A percentile compares a stretch with the other conserved stretches of the same genome.
Evolutionary conservation across 306 rosid genomes (phyloP).

Genomic region (Quercus gilva): DNA sequence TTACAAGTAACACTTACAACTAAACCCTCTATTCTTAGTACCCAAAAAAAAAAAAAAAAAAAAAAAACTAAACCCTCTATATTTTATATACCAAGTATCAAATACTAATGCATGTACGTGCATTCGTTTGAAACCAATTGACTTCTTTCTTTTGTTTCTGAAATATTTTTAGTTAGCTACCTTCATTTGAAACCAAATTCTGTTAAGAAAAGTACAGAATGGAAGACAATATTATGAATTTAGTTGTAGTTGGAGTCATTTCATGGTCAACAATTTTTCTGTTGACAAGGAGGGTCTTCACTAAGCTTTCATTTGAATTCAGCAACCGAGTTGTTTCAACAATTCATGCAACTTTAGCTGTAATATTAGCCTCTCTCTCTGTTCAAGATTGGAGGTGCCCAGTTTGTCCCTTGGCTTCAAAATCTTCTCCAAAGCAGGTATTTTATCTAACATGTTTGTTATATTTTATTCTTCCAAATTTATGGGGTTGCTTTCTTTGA

Average conservation of each 20-base stretch:
- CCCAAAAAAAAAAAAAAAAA: too few species aligned
- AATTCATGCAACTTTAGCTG: conserved; percentile 64
- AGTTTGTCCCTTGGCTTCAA: conserved; percentile 55
- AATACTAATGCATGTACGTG: too few species aligned
- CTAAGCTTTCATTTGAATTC: conserved; percentile 57
- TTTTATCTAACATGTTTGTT: too few species aligned
- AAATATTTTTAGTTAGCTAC: too few species aligned
- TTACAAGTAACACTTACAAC: too few species aligned
- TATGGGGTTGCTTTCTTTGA: not conserved
- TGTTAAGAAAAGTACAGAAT: conserved; percentile 8
- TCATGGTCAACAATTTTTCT: conserved; percentile 69
- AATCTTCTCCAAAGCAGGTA: conserved; percentile 63
- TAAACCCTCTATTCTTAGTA: too few species aligned
- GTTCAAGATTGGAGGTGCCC: conserved; percentile 78
- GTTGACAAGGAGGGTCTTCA: conserved; percentile 36
- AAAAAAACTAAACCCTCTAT: too few species aligned
- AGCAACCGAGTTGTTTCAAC: conserved; percentile 70
- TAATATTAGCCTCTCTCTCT: conserved; percentile 58
- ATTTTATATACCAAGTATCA: too few species aligned
- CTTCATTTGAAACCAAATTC: not conserved
- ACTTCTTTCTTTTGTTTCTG: too few species aligned
- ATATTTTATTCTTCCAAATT: too few species aligned
- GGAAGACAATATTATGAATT: conserved; percentile 40
- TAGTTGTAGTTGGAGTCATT: conserved; percentile 51
- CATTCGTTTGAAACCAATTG: too few species aligned